Conservation (phyloP, 164 flowering plant species). For the Magnolia sinica region DNA sequence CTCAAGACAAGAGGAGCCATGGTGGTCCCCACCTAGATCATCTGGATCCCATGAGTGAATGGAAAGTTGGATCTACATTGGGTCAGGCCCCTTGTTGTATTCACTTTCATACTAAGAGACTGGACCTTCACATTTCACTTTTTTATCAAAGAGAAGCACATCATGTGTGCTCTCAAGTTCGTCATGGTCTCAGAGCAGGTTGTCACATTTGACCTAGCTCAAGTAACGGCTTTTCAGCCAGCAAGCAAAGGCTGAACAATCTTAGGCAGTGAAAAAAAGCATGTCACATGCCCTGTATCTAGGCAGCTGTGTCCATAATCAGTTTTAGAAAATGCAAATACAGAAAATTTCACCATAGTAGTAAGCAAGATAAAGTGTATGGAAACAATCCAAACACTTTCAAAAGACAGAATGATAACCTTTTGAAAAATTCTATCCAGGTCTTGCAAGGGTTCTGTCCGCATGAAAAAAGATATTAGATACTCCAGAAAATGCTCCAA, state of each 20-base stretch:
- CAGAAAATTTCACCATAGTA: not conserved
- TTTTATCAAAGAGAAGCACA: no score
- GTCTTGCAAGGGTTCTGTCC: slow-evolving; percentile 95
- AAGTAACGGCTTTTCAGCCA: no score
- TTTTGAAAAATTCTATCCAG: slow-evolving; percentile 81
- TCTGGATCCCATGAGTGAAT: no score
- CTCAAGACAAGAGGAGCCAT: no score
- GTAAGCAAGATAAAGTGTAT: not conserved
- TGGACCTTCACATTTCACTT: no score
- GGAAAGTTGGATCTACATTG: no score
- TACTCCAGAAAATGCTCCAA: slow-evolving; percentile 74
- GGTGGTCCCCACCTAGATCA: no score
- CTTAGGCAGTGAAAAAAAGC: not conserved
- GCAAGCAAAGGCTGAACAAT: not conserved
- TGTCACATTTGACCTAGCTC: no score
- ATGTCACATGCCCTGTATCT: not conserved
- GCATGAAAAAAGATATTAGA: slow-evolving; percentile 70
- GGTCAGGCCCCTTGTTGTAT: no score
- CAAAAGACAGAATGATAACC: slow-evolving; percentile 36
- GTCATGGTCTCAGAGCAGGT: no score
- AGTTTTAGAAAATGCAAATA: not conserved
- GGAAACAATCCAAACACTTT: not conserved
- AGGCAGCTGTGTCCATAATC: not conserved
- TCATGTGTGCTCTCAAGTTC: no score
- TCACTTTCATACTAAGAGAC: no score